phyloP scores from a whole-genome alignment of 2,329 filamentous ascomycete genomes.

The Eutypella sp. region DNA sequence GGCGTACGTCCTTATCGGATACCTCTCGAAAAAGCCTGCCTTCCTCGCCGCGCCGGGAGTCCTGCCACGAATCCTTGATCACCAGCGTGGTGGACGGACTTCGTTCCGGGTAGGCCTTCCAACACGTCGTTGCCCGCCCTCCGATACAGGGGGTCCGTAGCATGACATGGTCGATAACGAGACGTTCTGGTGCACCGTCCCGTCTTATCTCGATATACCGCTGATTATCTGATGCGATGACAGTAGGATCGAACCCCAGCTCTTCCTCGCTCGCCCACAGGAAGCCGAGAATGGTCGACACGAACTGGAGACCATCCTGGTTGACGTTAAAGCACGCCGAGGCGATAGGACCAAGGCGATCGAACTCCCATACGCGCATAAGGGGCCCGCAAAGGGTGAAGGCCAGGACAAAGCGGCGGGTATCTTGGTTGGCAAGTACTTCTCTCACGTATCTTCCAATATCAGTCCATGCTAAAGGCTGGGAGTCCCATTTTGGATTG shows the following conservation, averaged over 20 bases:
- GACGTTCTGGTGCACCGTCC: constrained; percentile 29
- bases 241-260: constrained; percentile 40
- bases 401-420: constrained; percentile 39
- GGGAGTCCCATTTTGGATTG: constrained; percentile 28
- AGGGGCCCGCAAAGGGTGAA: constrained; percentile 42
- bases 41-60: constrained; percentile 30
- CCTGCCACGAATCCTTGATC: constrained; percentile 36
- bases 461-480: constrained; percentile 33
- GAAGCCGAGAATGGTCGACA: constrained; percentile 35
- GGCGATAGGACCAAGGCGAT: constrained; percentile 38
- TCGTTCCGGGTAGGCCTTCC: constrained; percentile 31
- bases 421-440: constrained; percentile 36
- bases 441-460: constrained; percentile 39
- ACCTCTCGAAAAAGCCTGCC: constrained; percentile 9
- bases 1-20: background rate
- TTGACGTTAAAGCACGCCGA: constrained; percentile 43
- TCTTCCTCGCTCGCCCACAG: constrained; percentile 34
- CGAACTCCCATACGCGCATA: constrained; percentile 42
- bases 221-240: constrained; percentile 25
- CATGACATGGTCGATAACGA: constrained; percentile 35
- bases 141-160: constrained; percentile 26
- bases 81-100: constrained; percentile 26
- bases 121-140: constrained; percentile 36
- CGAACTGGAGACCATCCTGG: constrained; percentile 33
- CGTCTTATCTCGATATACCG: constrained; percentile 35